These are phyloP conservation scores for Blastocystis sp. DNA, from an alignment of 352 stramenopile genomes.

Conservation along the genomic window DNA sequence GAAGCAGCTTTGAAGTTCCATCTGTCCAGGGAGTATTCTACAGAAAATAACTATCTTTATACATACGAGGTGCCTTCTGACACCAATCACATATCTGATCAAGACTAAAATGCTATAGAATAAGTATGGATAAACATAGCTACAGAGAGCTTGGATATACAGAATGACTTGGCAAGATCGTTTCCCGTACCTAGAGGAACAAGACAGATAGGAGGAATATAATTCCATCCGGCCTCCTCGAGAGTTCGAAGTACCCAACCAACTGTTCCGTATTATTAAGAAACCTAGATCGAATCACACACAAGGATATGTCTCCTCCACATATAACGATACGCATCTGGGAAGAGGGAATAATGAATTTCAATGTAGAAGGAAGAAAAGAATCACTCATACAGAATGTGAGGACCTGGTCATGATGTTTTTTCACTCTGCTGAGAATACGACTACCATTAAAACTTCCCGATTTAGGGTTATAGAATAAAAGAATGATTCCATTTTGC, in stretches of 20 bases:
- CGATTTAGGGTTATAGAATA: constrained; percentile 3
- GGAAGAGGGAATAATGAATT: background rate
- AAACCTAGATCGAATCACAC: background rate
- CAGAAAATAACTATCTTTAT: background rate
- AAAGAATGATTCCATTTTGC: background rate
- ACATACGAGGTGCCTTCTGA: background rate
- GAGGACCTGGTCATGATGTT: background rate
- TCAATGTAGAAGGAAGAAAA: background rate
- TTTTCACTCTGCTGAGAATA: background rate
- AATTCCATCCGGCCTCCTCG: background rate
- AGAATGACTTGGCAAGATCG: background rate
- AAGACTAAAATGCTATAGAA: background rate
- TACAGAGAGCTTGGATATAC: background rate
- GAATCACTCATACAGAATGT: background rate
- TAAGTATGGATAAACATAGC: background rate
- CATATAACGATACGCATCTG: background rate
- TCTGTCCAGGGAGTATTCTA: background rate
- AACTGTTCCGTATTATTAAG: background rate
- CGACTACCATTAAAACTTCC: background rate
- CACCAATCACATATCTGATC: background rate
- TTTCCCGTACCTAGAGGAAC: background rate
- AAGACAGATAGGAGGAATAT: background rate
- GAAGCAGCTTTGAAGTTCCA: background rate
- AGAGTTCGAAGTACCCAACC: background rate
- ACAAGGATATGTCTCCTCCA: background rate